Evolutionary conservation across 2,329 filamentous ascomycete genomes (phyloP).

Genomic region (Trichoderma cornu-damae): DNA sequence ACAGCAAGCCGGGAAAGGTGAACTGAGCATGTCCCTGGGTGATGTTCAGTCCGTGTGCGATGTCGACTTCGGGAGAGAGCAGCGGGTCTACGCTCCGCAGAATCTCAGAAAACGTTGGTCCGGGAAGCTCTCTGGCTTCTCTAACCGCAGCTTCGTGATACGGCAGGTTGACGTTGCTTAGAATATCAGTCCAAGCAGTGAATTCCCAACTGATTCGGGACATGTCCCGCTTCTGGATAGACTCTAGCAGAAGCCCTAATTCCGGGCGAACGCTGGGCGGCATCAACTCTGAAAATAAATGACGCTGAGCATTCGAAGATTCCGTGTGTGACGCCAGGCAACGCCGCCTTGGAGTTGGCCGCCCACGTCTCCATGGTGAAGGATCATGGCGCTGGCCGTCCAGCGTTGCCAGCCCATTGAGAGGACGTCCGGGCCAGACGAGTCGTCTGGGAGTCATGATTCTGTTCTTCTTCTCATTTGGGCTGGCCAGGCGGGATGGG

Average conservation of each 20-base stretch:
- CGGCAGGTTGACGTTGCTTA: conserved; percentile 23
- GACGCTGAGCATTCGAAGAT: conserved; percentile 5
- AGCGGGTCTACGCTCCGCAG: conserved; percentile 58
- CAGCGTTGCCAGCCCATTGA: conserved; percentile 21
- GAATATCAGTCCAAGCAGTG: conserved; percentile 26
- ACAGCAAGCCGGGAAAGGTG: conserved; percentile 33
- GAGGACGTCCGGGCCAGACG: conserved; percentile 24
- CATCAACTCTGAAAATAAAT: conserved; percentile 17
- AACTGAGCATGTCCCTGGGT: conserved; percentile 37
- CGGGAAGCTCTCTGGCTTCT: conserved; percentile 41
- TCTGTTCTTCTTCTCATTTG: not conserved
- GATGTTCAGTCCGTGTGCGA: conserved; percentile 38
- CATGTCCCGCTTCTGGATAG: conserved; percentile 30
- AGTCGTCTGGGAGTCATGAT: conserved; percentile 31
- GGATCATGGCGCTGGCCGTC: conserved; percentile 24
- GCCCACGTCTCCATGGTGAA: conserved; percentile 24
- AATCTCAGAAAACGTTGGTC: conserved; percentile 57
- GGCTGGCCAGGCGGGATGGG: not conserved
- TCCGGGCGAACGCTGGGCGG: conserved; percentile 18
- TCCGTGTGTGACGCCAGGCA: conserved; percentile 25
- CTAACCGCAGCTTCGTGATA: conserved; percentile 26
- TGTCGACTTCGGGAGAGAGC: conserved; percentile 45
- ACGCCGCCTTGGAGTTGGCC: conserved; percentile 25
- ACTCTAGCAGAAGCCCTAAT: conserved; percentile 29
- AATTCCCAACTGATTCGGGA: conserved; percentile 26